Percentiles rank a stretch among this genome's conserved stretches.
Conservation (phyloP, 129 eudicot species). For the sunflower (Helianthus annuus) region HanXRQr2.0-SUNRISE NC_035445.2:39421265-39421764, state of each 20-base stretch:
- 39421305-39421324: too few species aligned
- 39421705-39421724: constrained; percentile 85
- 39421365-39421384: constrained; percentile 27
- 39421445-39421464: constrained; percentile 84
- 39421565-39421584: constrained; percentile 99
- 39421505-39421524: constrained; percentile 75
- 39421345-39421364: too few species aligned
- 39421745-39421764: too few species aligned
- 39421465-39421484: constrained; percentile 73
- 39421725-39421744: too few species aligned
- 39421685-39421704: constrained; percentile 1
- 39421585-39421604: constrained; percentile 71
- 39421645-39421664: constrained; percentile 15
- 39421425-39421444: constrained; percentile 37
- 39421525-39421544: constrained; percentile 76
- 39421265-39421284: too few species aligned
- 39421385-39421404: neutral
- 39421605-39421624: constrained; percentile 57
- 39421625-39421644: constrained; percentile 3
- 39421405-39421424: constrained; percentile 10
- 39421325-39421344: too few species aligned
- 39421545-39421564: constrained; percentile 74
- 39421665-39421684: constrained; percentile 16
- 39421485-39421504: constrained; percentile 91
- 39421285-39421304: too few species aligned